Evolutionary conservation across 2,329 filamentous ascomycete genomes (phyloP), one percentile per base, ranked within the genome.

Genomic region (Lasiodiplodia theobromae): DNA sequence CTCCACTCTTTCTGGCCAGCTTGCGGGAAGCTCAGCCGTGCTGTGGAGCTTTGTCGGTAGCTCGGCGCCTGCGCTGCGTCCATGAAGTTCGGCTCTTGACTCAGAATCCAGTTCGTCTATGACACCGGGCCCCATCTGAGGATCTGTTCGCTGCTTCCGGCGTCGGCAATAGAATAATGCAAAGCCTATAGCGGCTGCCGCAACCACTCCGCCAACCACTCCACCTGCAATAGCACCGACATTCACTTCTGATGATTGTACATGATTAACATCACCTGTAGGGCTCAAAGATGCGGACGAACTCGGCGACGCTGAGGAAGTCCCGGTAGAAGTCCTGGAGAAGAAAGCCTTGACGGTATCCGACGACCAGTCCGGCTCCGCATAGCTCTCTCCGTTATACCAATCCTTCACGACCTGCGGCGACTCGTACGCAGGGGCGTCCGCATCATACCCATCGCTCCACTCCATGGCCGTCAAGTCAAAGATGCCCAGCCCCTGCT

Each of bases 401-500:
- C 65, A 67, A 3, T 60, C 53, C 44, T 60, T 58, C 12, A 60
- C 54, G 4, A 67, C 40, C 44, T 52, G 40, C 25, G 54, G 65
- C 49, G 52, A 31, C 6, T 58, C 52, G 52, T 67, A 67, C 10
- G 21, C 53, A 4, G 37, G 52, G 12, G 64, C 64, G 23, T 31
- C 53, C 18, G 64, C 64, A 40, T 67, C 53, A 28, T 67, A 67
- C 3, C 34, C 40, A 37, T 56, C 34, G 21, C 51, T 58, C 64
- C 64, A 67, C 11, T 51, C 53, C 40, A 67, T 40, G 5, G 38
- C 40, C 34, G 51, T 58, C 52, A 67, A 47, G 23, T 67, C 64
- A 21, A 67, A 57, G 21, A 67, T 56, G 12, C 64, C 64, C 38
- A 67, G 23, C 16, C 64, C 64, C n/a, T 67, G 52, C 16, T 44